phyloP scores from a whole-genome alignment of 306 rosid genomes.

The Cucurbita ficifolia region DNA sequence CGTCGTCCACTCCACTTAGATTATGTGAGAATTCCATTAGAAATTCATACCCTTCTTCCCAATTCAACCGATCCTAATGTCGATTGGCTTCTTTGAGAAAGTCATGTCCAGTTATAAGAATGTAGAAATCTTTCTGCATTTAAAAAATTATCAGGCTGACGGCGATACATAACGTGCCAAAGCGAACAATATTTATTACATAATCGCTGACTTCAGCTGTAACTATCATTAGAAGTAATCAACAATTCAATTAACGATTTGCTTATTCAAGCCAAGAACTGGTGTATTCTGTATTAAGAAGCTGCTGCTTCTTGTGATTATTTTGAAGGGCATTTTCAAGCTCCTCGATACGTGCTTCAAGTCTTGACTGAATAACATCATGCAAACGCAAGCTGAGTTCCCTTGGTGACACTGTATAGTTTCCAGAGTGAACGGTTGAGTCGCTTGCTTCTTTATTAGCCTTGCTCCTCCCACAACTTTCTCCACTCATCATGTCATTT shows the following conservation, averaged over 20 bases:
- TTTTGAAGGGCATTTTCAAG: slow-evolving; percentile 61
- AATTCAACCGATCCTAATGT: slow-evolving; percentile 34
- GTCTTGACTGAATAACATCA: slow-evolving; percentile 54
- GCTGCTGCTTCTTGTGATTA: slow-evolving; percentile 29
- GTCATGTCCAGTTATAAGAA: slow-evolving; percentile 22
- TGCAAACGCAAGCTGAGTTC: slow-evolving; percentile 59
- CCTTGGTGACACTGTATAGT: slow-evolving; percentile 53
- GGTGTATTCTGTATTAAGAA: slow-evolving; percentile 14
- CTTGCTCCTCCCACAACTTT: slow-evolving; percentile 39
- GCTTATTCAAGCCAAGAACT: slow-evolving; percentile 14
- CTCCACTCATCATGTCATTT: neutral
- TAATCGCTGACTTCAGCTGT: too few species aligned
- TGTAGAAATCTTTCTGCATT: neutral
- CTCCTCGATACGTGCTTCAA: slow-evolving; percentile 51
- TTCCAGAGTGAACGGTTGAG: slow-evolving; percentile 22
- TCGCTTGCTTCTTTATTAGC: slow-evolving; percentile 20
- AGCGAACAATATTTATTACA: too few species aligned
- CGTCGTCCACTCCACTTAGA: neutral
- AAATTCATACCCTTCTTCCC: slow-evolving; percentile 17
- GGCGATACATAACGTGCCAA: too few species aligned
- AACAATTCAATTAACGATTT: neutral
- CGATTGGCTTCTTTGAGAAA: slow-evolving; percentile 41
- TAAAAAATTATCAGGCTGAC: too few species aligned
- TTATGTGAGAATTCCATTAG: neutral
- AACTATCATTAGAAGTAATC: neutral